Percentiles rank a stretch among this genome's conserved stretches.
phyloP scores from a whole-genome alignment of 768 basidiomycete species.

The Astraeus odoratus region DNA sequence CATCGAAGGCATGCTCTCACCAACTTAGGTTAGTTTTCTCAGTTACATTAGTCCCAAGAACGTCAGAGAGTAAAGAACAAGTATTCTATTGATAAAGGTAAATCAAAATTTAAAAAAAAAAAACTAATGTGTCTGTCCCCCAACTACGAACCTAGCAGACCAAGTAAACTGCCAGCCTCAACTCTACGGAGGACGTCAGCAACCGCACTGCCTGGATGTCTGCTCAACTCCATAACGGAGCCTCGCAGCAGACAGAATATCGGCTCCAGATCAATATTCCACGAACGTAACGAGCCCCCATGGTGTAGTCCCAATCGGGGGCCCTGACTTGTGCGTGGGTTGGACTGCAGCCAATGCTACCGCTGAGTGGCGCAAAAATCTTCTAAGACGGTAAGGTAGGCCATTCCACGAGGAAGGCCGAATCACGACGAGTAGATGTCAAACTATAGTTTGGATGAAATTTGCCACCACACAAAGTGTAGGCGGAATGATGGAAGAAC shows the following conservation, averaged over 20 bases:
- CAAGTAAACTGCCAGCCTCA: constrained; percentile 36
- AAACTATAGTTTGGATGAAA: too few relatives aligned
- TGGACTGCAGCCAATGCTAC: background rate
- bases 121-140: constrained; percentile 47
- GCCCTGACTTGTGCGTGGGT: constrained; percentile 59
- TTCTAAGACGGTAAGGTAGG: too few relatives aligned
- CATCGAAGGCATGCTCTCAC: too few relatives aligned
- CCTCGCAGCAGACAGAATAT: constrained; percentile 34
- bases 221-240: constrained; percentile 52
- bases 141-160: constrained; percentile 56
- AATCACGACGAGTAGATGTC: too few relatives aligned
- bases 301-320: constrained; percentile 35
- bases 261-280: constrained; percentile 45
- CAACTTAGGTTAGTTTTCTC: too few relatives aligned
- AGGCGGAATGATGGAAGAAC: too few relatives aligned
- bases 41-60: too few relatives aligned
- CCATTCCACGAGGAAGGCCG: too few relatives aligned
- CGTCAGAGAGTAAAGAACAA: background rate
- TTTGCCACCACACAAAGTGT: too few relatives aligned
- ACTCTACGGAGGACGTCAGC: constrained; percentile 52
- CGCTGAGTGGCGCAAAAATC: background rate
- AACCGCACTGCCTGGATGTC: constrained; percentile 37
- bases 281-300: constrained; percentile 68
- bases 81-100: too few relatives aligned
- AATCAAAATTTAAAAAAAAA: background rate